A percentile compares a stretch with the other conserved stretches of the same genome.
Conservation (phyloP, 345 rosid genomes). For the Eucalyptus microcorys region DNA sequence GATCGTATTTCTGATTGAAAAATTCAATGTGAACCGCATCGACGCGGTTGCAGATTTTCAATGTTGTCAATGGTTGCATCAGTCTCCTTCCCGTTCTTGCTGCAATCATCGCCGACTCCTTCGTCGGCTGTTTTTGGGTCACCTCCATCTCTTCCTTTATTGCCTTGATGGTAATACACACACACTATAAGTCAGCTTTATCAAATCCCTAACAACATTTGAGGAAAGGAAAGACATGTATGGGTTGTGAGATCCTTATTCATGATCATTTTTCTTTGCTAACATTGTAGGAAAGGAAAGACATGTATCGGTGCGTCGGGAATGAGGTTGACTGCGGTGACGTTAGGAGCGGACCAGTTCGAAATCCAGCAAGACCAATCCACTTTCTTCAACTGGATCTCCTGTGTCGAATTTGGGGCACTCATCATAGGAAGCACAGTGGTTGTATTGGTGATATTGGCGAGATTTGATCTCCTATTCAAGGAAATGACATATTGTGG, state of each 20-base stretch:
- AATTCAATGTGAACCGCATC: constrained; percentile 9
- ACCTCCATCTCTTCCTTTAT: constrained; percentile 10
- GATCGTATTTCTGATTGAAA: constrained; percentile 6
- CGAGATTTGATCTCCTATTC: no score
- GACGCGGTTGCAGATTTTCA: constrained; percentile 13
- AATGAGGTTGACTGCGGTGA: constrained; percentile 11
- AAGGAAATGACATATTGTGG: no score
- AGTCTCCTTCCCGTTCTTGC: not conserved
- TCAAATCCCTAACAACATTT: not conserved
- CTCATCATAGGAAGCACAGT: constrained; percentile 7
- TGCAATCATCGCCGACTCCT: constrained; percentile 31
- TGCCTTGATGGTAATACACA: constrained; percentile 6
- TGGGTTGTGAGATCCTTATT: not conserved
- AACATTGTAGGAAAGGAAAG: constrained; percentile 24
- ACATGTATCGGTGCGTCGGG: constrained; percentile 23
- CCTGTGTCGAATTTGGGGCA: constrained; percentile 5
- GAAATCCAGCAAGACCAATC: constrained; percentile 11
- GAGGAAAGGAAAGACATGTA: not conserved
- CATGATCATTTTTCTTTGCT: not conserved
- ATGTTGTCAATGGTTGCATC: not conserved
- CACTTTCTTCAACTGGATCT: constrained; percentile 35
- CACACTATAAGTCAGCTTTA: not conserved
- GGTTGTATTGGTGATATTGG: no score
- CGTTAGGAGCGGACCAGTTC: constrained; percentile 36
- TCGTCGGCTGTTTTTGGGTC: constrained; percentile 14